Evolutionary conservation across 1,139 yeast species (phyloP), one percentile per base, ranked within the genome.

Genomic region (Pichia sorboxylosa): DNA sequence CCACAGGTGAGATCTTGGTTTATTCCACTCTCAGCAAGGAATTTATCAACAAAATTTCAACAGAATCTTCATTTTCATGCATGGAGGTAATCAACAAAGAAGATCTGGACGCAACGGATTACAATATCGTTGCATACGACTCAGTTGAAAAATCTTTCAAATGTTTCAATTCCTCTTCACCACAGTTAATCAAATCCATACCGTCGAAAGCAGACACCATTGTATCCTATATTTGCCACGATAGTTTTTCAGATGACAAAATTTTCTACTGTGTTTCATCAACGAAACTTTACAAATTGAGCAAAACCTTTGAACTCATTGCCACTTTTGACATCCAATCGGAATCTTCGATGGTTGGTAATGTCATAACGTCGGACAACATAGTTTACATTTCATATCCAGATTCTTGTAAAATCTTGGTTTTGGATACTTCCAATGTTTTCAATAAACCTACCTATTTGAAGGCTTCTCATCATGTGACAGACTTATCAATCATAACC

Each of bases 1-100:
- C 51, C 13, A 51, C 55, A 21, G 65, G 66, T 4, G 64, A 59
- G 30, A 48, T 67, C 16, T 48, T 61, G 32, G 47, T 65, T 6
- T 59, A 62, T 33, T 60, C 71, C 2, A 72, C 73, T 1, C 46
- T 49, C 23, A 52, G 55, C 17, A 59, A 59, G 34, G 59, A 55
- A 19, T 44, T 58, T 10, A 47, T 59, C 18, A 53, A 52, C 37
- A 58, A 62, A 41, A 56, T 64, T 28, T 51, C 55, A 0, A 49
- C 51, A 6, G 51, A 47, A 2, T 38, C 57, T 4, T 39, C 51
- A 6, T 43, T 55, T 19, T 29, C 40, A 10, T 28, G 37, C 5
- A 27, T 37, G 10, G 40, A 37, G 5, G 36, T 34, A 2, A 34
- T 37, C 5, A 25, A 29, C 14, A 27, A 29, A 18, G n/a, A n/a